A percentile compares a stretch with the other conserved stretches of the same genome.
These are phyloP conservation scores for Cylindrodendrum hubeiense DNA, from an alignment of 2,329 filamentous ascomycete genomes.

Conservation along the genomic window DNA sequence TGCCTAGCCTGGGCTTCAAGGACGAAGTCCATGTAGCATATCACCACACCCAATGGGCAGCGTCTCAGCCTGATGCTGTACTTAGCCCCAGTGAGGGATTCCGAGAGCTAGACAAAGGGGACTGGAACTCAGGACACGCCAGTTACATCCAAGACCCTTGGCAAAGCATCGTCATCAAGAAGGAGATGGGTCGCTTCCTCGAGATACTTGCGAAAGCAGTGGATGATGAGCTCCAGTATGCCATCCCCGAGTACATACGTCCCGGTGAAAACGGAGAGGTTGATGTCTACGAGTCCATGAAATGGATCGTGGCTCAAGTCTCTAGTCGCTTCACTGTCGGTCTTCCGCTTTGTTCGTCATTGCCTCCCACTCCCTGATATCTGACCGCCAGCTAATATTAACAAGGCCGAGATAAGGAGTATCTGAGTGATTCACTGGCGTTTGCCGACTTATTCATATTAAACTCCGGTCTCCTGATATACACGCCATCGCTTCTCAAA, in stretches of 20 bases:
- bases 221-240: constrained; percentile 21
- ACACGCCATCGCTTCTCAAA: constrained; percentile 15
- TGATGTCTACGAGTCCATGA: constrained; percentile 27
- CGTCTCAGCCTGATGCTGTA: constrained; percentile 16
- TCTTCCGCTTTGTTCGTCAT: constrained; percentile 18
- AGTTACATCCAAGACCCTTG: constrained; percentile 26
- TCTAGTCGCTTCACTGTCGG: constrained; percentile 28
- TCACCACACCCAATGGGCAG: constrained; percentile 22
- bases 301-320: constrained; percentile 22
- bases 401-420: constrained; percentile 16
- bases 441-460: constrained; percentile 22
- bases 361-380: background rate
- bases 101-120: constrained; percentile 20
- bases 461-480: constrained; percentile 20
- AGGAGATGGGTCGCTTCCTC: constrained; percentile 22
- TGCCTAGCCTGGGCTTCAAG: constrained; percentile 22
- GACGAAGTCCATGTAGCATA: constrained; percentile 19
- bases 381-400: background rate
- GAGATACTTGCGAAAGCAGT: constrained; percentile 11
- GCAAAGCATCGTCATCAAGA: constrained; percentile 27
- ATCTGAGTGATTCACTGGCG: constrained; percentile 5
- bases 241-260: constrained; percentile 14
- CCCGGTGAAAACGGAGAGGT: background rate
- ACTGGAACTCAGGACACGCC: constrained; percentile 21
- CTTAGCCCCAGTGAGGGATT: constrained; percentile 21